Percentiles rank a stretch among this genome's conserved stretches.
Conservation (phyloP, 345 rosid genomes). For the Gossypium ekmanianum region DNA sequence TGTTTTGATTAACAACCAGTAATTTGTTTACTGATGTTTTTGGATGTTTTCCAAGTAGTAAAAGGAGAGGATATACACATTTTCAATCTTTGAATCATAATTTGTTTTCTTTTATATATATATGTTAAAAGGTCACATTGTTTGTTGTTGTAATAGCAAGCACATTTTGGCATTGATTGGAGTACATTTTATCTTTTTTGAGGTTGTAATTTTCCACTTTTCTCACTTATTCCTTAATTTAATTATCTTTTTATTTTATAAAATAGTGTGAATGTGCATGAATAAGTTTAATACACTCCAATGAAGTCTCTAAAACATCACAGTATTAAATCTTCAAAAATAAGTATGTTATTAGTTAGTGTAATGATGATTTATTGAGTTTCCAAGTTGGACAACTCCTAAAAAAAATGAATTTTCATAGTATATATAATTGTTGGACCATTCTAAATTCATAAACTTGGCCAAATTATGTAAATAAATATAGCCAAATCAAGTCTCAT, state of each 20-base stretch:
- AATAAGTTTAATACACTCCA: too few species aligned
- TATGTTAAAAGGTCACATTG: neutral
- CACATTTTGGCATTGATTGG: constrained; percentile 12
- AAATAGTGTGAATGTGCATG: too few species aligned
- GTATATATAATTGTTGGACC: neutral
- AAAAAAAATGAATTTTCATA: too few species aligned
- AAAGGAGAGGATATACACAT: neutral
- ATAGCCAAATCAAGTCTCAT: too few species aligned
- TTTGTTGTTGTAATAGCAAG: neutral
- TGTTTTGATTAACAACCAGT: neutral
- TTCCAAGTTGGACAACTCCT: too few species aligned
- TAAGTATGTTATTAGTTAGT: too few species aligned
- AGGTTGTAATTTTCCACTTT: too few species aligned
- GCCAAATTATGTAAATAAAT: neutral
- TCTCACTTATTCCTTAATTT: too few species aligned
- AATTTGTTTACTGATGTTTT: neutral
- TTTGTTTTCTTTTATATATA: neutral
- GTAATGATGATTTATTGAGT: too few species aligned
- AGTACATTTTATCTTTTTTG: too few species aligned
- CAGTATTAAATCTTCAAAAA: too few species aligned
- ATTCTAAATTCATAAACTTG: neutral
- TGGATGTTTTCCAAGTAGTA: neutral
- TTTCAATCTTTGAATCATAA: neutral
- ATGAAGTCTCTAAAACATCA: neutral
- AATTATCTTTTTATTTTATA: neutral